Percentiles rank a stretch among this genome's conserved stretches.
Conservation (phyloP, 768 basidiomycete genomes). For the Lepiota subincarnata region DNA sequence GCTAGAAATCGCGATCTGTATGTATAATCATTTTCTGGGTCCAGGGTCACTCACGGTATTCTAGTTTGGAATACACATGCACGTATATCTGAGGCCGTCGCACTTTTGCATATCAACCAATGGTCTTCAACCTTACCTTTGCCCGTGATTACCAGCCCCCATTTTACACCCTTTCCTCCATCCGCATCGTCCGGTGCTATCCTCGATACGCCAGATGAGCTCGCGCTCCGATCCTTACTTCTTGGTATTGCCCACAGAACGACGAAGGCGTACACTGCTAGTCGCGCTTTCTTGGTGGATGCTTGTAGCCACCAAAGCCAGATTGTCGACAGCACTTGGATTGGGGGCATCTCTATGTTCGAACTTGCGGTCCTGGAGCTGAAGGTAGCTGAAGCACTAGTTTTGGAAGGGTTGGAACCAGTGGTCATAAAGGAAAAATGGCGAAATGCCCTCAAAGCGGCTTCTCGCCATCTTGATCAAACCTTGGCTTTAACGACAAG, state of each 20-base stretch:
- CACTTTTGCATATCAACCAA: conserved; percentile 56
- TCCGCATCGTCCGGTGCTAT: conserved; percentile 21
- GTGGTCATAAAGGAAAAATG: conserved; percentile 37
- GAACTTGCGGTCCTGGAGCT: conserved; percentile 71
- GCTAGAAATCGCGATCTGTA: conserved; percentile 69
- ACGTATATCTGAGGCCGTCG: conserved; percentile 50
- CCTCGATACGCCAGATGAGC: conserved; percentile 69
- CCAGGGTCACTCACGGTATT: not conserved
- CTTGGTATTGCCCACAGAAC: conserved; percentile 67
- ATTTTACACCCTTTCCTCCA: not conserved
- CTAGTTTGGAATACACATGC: conserved; percentile 78
- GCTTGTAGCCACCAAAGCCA: conserved; percentile 38
- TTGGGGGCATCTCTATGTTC: conserved; percentile 60
- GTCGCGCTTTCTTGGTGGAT: conserved; percentile 49
- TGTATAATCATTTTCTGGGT: conserved; percentile 19
- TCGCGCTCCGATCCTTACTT: conserved; percentile 63
- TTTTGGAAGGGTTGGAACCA: conserved; percentile 6
- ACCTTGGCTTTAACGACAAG: conserved; percentile 48
- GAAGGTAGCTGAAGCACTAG: conserved; percentile 44
- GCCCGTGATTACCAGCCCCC: conserved; percentile 5
- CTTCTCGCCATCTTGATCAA: conserved; percentile 46
- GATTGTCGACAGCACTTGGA: conserved; percentile 60
- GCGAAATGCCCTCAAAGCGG: conserved; percentile 43
- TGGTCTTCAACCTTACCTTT: conserved; percentile 46
- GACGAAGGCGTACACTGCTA: conserved; percentile 36